A percentile compares a stretch with the other conserved stretches of the same genome.
Evolutionary conservation across 2,329 filamentous ascomycete species (phyloP).

Genomic region (Coniella lustricola): DNA sequence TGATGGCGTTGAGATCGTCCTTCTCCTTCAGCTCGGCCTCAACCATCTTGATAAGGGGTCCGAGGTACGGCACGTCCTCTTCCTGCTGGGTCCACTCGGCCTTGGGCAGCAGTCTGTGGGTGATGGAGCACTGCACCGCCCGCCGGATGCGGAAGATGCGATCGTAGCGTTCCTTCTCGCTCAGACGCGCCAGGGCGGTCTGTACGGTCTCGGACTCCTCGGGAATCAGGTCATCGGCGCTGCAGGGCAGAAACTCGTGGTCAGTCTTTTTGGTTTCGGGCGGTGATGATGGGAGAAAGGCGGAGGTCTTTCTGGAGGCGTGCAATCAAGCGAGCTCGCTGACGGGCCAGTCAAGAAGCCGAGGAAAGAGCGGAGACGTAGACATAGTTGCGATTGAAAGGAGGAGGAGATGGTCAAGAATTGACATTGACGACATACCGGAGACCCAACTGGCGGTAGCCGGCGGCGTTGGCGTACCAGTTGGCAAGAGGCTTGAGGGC

Average conservation of each 20-base stretch:
- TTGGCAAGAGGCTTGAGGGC: conserved; percentile 74
- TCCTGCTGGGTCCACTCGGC: conserved; percentile 52
- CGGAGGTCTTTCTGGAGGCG: too few species aligned
- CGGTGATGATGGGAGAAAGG: too few species aligned
- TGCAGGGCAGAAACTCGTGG: conserved; percentile 30
- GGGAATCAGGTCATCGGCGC: conserved; percentile 88
- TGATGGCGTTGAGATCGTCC: conserved; percentile 43
- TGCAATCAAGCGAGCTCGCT: too few species aligned
- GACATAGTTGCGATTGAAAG: too few species aligned
- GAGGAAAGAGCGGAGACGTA: neutral
- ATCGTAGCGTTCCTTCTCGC: conserved; percentile 87
- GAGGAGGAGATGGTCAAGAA: conserved; percentile 4
- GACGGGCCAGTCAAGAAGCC: neutral
- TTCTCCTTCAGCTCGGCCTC: conserved; percentile 44
- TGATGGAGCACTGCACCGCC: conserved; percentile 70
- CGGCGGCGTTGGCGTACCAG: conserved; percentile 85
- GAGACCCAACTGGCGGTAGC: conserved; percentile 89
- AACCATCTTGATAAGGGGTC: conserved; percentile 45
- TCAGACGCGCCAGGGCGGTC: conserved; percentile 82
- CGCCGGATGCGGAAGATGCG: conserved; percentile 95
- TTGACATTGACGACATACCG: conserved; percentile 48
- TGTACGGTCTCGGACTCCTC: conserved; percentile 87
- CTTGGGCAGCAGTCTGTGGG: conserved; percentile 59
- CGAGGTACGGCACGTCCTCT: conserved; percentile 50
- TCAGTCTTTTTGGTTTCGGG: neutral